These are phyloP conservation scores for Vitis labrusca DNA, from an alignment of 164 flowering plant genomes.

Conservation along the genomic window DNA sequence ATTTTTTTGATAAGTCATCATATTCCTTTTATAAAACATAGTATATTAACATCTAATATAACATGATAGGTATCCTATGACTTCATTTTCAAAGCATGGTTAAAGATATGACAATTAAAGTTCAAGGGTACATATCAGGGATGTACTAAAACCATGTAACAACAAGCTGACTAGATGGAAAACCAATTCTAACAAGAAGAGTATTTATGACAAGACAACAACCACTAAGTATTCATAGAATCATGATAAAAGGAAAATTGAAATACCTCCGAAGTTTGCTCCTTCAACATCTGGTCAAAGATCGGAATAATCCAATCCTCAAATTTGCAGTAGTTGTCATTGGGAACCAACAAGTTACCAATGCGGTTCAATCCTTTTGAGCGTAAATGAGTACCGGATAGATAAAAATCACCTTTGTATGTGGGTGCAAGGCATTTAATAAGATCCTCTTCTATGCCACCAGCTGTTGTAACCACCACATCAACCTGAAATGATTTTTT, in stretches of 20 bases:
- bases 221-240: not conserved
- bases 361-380: slow-evolving; percentile 92
- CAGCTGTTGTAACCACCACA: slow-evolving; percentile 93
- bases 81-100: not conserved
- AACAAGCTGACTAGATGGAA: not conserved
- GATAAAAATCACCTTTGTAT: slow-evolving; percentile 79
- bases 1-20: too few relatives aligned
- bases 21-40: not conserved
- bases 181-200: not conserved
- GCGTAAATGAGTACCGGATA: slow-evolving; percentile 79
- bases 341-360: slow-evolving; percentile 93
- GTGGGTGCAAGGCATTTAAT: slow-evolving; percentile 97
- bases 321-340: slow-evolving; percentile 96
- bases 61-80: not conserved
- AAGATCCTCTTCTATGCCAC: slow-evolving; percentile 95
- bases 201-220: not conserved
- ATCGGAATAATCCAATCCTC: slow-evolving; percentile 97
- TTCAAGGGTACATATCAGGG: not conserved
- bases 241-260: not conserved
- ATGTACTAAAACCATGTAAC: not conserved
- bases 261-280: slow-evolving; percentile 68
- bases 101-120: too few relatives aligned
- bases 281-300: slow-evolving; percentile 87
- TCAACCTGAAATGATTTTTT: slow-evolving; percentile 62
- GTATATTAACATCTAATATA: not conserved